Evolutionary conservation across 805 yeast genomes (phyloP), one percentile per base, ranked within the genome.

Genomic region (Kuraishia piskuri): DNA sequence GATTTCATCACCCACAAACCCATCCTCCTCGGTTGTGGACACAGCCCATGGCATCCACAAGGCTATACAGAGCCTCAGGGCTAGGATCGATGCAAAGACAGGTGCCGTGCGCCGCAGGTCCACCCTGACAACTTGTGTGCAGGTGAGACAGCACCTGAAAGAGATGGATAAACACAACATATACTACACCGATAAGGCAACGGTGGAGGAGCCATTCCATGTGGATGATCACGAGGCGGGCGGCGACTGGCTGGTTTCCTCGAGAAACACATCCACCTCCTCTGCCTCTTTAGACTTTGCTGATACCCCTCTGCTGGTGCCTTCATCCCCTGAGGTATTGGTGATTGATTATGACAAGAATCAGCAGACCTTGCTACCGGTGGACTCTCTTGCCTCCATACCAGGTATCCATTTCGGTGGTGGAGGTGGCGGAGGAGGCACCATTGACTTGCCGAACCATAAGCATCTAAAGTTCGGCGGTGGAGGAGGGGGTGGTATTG

Each of bases 71-170:
- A 19, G 19, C 7, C 19, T 49, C 24, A 31, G 51, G 21, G 36
- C 46, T 10, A 31, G 40, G 14, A 14, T 31, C 4, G 40, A 31
- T 12, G 14, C n/a, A 5, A 31, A 31, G 17, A 31, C 9, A 4
- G 40, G 40, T 14, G 22, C 51, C 19, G n/a, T 49, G 9, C 45
- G 24, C 9, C 19, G 21, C 19, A 21, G 46, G 8, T 36, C 46
- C 25, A 49, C 51, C 17, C 46, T 49, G n/a, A 20, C 36, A 14
- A 49, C 36, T 6, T 49, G 51, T 37, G 24, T 49, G 51, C 21
- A 37, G 45, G 22, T 49, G 6, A 49, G 22, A 22, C 45, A 49
- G 22, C 45, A 44, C 24, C 26, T 49, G 20, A 49, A 49, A 22
- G 36, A 40, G n/a, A 26, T 25, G n/a, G 22, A 40, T 40, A 49